Percentiles rank a stretch among this genome's conserved stretches.
These are phyloP conservation scores for Cladophialophora yegresii DNA, from an alignment of 2,329 filamentous ascomycete species.

Conservation along the genomic window DNA sequence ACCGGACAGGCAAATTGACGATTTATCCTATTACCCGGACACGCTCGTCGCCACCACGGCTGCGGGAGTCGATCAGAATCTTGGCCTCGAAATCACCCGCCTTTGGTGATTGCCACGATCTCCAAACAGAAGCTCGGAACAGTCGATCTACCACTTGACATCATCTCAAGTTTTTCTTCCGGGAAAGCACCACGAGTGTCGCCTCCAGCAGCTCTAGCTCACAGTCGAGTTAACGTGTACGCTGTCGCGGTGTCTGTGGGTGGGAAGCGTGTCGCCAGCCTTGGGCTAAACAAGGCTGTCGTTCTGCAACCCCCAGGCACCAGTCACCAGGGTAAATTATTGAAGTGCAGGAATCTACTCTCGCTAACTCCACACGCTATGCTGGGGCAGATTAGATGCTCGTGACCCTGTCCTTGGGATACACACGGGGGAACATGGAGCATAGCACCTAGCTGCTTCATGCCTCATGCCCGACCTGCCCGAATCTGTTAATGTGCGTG, in stretches of 20 bases:
- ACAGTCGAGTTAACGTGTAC: too few relatives aligned
- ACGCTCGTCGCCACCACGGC: background rate
- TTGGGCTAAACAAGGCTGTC: constrained; percentile 8
- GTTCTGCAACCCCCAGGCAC: background rate
- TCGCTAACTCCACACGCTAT: background rate
- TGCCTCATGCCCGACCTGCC: background rate
- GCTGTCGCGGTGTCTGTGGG: too few relatives aligned
- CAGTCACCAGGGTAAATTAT: background rate
- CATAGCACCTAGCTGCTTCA: constrained; percentile 6
- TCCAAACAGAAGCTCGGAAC: constrained; percentile 1
- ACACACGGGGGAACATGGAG: background rate
- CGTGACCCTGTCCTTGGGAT: background rate
- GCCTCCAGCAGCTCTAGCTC: too few relatives aligned
- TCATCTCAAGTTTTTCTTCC: background rate
- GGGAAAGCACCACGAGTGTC: constrained; percentile 1
- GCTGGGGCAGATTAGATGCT: constrained; percentile 5
- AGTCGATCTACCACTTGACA: background rate
- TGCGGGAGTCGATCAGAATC: background rate
- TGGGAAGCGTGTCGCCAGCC: background rate
- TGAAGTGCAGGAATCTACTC: background rate
- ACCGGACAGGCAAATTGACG: background rate
- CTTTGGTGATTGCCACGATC: background rate
- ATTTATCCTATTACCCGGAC: constrained; percentile 31
- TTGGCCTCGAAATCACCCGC: background rate
- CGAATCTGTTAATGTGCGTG: constrained; percentile 1